These are phyloP conservation scores for Lasiodiplodia sp. DNA, from an alignment of 2,329 filamentous ascomycete genomes.

Conservation along the genomic window DNA sequence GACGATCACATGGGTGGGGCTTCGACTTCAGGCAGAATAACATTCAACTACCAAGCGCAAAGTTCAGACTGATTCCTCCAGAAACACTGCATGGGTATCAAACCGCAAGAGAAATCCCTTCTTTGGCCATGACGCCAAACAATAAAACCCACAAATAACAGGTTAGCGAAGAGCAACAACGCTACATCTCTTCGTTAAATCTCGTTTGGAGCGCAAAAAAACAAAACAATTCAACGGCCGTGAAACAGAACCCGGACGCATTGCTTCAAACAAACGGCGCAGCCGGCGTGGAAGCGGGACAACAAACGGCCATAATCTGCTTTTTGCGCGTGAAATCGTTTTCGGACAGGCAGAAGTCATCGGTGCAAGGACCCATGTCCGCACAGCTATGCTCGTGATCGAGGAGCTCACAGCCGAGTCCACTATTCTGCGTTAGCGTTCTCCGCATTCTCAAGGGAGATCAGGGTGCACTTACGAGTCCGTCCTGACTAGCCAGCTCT, in stretches of 20 bases:
- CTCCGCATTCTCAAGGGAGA: too few relatives aligned
- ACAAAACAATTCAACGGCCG: background rate
- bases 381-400: slow-evolving; percentile 23
- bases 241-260: background rate
- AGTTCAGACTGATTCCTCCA: background rate
- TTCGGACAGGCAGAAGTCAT: slow-evolving; percentile 25
- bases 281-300: background rate
- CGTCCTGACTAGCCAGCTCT: slow-evolving; percentile 22
- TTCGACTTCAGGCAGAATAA: too few relatives aligned
- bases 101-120: background rate
- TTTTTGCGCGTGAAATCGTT: slow-evolving; percentile 12
- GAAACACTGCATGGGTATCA: background rate
- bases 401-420: slow-evolving; percentile 20
- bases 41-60: background rate
- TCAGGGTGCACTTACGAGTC: slow-evolving; percentile 11
- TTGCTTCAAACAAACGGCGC: background rate
- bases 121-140: background rate
- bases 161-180: background rate
- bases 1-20: too few relatives aligned
- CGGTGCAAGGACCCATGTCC: slow-evolving; percentile 21
- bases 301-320: background rate
- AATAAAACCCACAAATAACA: background rate
- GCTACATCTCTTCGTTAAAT: slow-evolving; percentile 8
- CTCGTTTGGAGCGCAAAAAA: background rate
- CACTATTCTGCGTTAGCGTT: slow-evolving; percentile 2